Conservation (phyloP, 139 green algal species). For the Volvox reticuliferus region DNA sequence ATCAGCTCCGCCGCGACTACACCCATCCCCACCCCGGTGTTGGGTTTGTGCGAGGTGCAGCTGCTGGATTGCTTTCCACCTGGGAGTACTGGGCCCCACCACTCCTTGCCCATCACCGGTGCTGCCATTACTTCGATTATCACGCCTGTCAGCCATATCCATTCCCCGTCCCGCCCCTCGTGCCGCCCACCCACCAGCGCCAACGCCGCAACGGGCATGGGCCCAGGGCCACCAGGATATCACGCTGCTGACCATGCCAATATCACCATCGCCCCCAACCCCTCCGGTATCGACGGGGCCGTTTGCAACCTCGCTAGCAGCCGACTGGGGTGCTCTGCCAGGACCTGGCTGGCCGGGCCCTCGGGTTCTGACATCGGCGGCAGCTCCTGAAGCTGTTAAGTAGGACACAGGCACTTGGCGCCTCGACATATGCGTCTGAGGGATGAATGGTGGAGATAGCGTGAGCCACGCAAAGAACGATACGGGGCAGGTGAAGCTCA, state of each 20-base stretch:
- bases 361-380: not conserved
- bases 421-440: not conserved
- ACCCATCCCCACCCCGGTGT: not conserved
- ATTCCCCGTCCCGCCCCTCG: no score
- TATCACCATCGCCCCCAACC: not conserved
- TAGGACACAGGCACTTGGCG: not conserved
- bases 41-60: not conserved
- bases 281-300: not conserved
- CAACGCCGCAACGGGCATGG: not conserved
- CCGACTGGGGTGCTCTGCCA: not conserved
- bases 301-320: no score
- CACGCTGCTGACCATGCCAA: not conserved
- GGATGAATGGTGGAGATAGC: no score
- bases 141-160: not conserved
- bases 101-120: not conserved
- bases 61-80: not conserved
- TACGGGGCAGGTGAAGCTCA: no score
- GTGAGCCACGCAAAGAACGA: no score
- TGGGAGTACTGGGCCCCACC: not conserved
- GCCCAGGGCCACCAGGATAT: not conserved
- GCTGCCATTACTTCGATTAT: not conserved
- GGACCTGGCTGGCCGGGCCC: not conserved
- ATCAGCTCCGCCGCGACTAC: not conserved
- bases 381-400: not conserved
- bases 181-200: not conserved